Evolutionary conservation across 139 green algal species (phyloP), one percentile per base, ranked within the genome.

Genomic region (Chlamydomonas sp.): DNA sequence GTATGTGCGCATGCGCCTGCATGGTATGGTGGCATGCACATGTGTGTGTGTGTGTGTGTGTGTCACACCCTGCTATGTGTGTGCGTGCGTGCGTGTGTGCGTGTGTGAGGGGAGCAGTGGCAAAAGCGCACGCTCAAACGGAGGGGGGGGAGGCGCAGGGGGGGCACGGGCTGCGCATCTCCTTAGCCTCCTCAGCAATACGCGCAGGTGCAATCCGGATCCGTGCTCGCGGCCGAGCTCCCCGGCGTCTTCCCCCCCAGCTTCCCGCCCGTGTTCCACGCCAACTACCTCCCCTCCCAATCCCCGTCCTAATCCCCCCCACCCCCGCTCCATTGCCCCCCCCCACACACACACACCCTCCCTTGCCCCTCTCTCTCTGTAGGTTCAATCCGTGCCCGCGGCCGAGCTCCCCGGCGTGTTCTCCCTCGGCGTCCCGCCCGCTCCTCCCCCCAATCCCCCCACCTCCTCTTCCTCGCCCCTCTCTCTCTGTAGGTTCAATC

Each of bases 201-300:
- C n/a, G n/a, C n/a, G n/a, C n/a, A n/a, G n/a, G n/a, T n/a, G n/a
- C n/a, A n/a, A n/a, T n/a, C n/a, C n/a, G n/a, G n/a, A 1, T 68
- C 76, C 2, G 49, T 58, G 3, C 63, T 90, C 65, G 84, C 90
- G 35, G 83, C 81, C 84, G 63, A 29, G 48, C 2, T 24, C 16
- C 43, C 83, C 82, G 83, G 75, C 24, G 83, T 78, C 24, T 93
- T 90, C 67, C 88, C 79, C 4, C 85, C 88, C 2, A 90, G 91
- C 30, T 76, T 85, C n/a, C 91, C 91, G 0, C 50, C 71, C 0
- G 54, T 73, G 16, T 96, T 96, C 78, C 85, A 93, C 33, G 69
- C 73, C 58, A 95, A 95, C 81, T 96, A 91, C 75, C 81, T 90
- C 20, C 49, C 66, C 37, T 91, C 91, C 78, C 94, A 89, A 76